A percentile compares a stretch with the other conserved stretches of the same genome.
These are phyloP conservation scores for Verbena officinalis DNA, from an alignment of 257 asterid species.

Conservation along the genomic window DNA sequence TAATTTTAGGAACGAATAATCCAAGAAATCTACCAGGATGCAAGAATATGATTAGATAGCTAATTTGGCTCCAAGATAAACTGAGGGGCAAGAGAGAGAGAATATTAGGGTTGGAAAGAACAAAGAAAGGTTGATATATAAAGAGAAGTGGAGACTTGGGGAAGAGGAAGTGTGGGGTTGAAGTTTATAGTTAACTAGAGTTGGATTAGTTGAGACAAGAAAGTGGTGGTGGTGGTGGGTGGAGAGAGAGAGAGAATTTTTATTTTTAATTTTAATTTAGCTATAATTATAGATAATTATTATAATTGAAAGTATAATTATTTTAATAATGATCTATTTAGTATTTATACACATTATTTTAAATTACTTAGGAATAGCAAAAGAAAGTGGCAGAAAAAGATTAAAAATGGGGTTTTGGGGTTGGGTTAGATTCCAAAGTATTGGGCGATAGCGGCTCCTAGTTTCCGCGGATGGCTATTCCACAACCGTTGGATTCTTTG, in stretches of 20 bases:
- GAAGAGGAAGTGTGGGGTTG: constrained; percentile 38
- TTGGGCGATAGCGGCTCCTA: constrained; percentile 61
- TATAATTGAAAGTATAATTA: too few species aligned
- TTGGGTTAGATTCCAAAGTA: constrained; percentile 50
- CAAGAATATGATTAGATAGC: background rate
- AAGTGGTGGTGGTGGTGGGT: constrained; percentile 21
- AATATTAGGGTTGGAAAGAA: constrained; percentile 1
- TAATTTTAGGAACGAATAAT: background rate
- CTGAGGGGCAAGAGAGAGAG: constrained; percentile 23
- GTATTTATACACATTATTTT: background rate
- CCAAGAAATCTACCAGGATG: background rate
- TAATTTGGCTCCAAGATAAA: constrained; percentile 1
- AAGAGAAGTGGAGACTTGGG: constrained; percentile 28
- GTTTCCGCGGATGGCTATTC: constrained; percentile 54
- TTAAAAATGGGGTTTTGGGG: too few species aligned
- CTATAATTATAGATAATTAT: too few species aligned
- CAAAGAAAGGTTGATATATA: constrained; percentile 30
- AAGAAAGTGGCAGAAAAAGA: too few species aligned
- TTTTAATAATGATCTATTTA: too few species aligned
- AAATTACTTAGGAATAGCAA: background rate
- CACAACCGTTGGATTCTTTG: constrained; percentile 45
- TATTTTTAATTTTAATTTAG: too few species aligned
- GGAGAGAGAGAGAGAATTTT: background rate
- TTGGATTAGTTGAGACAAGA: constrained; percentile 36
- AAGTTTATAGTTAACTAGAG: constrained; percentile 36